Conservation (phyloP, 352 stramenopile species). For the Globisporangium takayamanum region DNA sequence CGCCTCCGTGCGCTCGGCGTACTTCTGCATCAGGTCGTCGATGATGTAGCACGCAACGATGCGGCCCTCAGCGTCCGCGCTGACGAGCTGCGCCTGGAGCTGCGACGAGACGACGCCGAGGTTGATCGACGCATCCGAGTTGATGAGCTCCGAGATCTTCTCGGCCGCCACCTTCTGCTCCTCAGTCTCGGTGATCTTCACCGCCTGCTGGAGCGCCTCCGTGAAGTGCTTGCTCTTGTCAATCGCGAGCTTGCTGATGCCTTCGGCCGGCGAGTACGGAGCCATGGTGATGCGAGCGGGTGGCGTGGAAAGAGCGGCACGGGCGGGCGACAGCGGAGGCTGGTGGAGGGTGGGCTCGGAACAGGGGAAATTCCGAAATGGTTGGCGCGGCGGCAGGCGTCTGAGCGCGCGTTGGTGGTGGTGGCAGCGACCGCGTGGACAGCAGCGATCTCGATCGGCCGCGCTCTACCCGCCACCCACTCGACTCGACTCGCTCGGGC, state of each 20-base stretch:
- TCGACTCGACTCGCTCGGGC: background rate
- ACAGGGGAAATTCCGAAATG: slow-evolving; percentile 83
- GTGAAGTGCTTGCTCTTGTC: slow-evolving; percentile 90
- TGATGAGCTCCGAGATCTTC: slow-evolving; percentile 79
- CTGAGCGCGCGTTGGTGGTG: background rate
- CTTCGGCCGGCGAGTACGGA: slow-evolving; percentile 75
- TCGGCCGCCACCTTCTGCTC: slow-evolving; percentile 80
- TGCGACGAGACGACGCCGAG: slow-evolving; percentile 61
- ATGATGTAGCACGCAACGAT: slow-evolving; percentile 70
- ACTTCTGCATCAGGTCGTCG: slow-evolving; percentile 83
- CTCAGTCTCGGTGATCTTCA: slow-evolving; percentile 50
- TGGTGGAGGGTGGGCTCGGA: slow-evolving; percentile 20
- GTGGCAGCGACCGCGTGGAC: background rate
- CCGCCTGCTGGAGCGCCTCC: slow-evolving; percentile 72
- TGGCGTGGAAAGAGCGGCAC: slow-evolving; percentile 8
- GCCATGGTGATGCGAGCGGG: slow-evolving; percentile 49
- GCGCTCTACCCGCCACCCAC: slow-evolving; percentile 6
- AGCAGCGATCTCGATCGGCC: background rate
- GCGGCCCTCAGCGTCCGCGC: slow-evolving; percentile 58
- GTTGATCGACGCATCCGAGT: slow-evolving; percentile 65
- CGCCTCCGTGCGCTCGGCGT: slow-evolving; percentile 69
- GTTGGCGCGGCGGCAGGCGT: background rate
- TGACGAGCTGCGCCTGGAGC: slow-evolving; percentile 52
- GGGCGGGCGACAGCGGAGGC: background rate
- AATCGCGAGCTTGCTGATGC: slow-evolving; percentile 79